Base-by-base conservation (phyloP, 805 yeast species). In the Saturnispora serradocipensis region DNA sequence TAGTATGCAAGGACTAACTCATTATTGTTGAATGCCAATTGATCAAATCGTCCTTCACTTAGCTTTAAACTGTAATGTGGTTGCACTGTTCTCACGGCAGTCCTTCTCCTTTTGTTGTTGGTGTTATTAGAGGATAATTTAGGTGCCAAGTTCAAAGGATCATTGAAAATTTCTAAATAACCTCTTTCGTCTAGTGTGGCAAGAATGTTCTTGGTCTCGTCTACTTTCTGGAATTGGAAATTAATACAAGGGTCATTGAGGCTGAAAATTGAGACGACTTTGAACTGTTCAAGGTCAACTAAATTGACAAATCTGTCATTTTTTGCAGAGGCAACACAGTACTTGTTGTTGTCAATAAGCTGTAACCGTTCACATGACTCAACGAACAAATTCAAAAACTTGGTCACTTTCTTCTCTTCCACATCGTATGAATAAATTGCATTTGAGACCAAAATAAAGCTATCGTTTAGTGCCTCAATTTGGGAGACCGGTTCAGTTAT, bases 231-330 rank as follows among this genome's bases (percentile, higher is more conserved):
- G 3, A 50, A 30, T 5, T 24, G 34, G 16, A 55, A 55, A 7
- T 69, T 66, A 1, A 63, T 52, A 13, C 87, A 80, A 47, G 85
- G 77, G 15, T 88, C 72, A 55, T 84, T 85, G 3, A 90, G 74
- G 15, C 86, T 89, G 52, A 88, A 76, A 3, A 89, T 86, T 8
- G 73, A 66, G 24, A 69, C 67, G 2, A 82, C 72, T 3, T 78
- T 61, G 28, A 67, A 61, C 45, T 70, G 67, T 32, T 72, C 67
- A 2, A 80, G 51, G 10, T 84, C 76, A 61, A 84, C 82, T 36
- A 86, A 70, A 63, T 88, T 88, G 57, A 89, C 74, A 64, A 87
- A 88, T 58, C 97, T 76, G 65, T 90, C 98, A 54, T 82, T 83
- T 35, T 72, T 71, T 1, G 97, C 95, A 48, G 84, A 76, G 1